Conservation (phyloP, 192 early-diverging fungal genomes). For the Entomortierella parvispora region DNA sequence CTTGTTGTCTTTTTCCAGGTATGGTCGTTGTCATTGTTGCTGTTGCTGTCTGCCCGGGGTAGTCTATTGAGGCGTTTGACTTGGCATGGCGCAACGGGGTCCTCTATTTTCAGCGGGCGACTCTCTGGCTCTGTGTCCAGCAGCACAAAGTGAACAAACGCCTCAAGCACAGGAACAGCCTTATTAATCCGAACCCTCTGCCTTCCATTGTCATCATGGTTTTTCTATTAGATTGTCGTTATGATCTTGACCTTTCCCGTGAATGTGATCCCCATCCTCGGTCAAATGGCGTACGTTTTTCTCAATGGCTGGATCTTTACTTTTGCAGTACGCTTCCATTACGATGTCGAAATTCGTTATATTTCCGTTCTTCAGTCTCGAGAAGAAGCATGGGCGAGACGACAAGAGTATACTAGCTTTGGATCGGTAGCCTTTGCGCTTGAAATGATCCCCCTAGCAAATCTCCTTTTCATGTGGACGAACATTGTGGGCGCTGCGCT, state of each 20-base stretch:
- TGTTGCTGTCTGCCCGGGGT: not conserved
- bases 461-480: slow-evolving; percentile 60
- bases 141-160: slow-evolving; percentile 2
- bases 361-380: slow-evolving; percentile 55
- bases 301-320: slow-evolving; percentile 65
- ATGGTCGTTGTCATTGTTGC: slow-evolving; percentile 11
- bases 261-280: slow-evolving; percentile 35
- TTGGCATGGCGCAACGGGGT: not conserved
- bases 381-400: slow-evolving; percentile 54
- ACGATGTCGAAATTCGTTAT: slow-evolving; percentile 64
- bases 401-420: slow-evolving; percentile 51
- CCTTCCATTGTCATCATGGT: not conserved
- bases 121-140: not conserved
- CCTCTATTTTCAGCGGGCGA: no score
- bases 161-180: not conserved
- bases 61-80: not conserved
- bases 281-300: slow-evolving; percentile 50
- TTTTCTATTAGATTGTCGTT: slow-evolving; percentile 15
- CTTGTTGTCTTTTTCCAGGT: slow-evolving; percentile 54
- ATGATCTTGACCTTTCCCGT: slow-evolving; percentile 36
- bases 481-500: slow-evolving; percentile 65
- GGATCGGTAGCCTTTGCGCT: slow-evolving; percentile 59
- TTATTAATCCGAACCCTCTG: not conserved
- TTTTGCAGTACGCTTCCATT: slow-evolving; percentile 62
- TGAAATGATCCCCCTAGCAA: no score